phyloP scores from a whole-genome alignment of 2,329 filamentous ascomycete species.

The Periconia sp. region DNA sequence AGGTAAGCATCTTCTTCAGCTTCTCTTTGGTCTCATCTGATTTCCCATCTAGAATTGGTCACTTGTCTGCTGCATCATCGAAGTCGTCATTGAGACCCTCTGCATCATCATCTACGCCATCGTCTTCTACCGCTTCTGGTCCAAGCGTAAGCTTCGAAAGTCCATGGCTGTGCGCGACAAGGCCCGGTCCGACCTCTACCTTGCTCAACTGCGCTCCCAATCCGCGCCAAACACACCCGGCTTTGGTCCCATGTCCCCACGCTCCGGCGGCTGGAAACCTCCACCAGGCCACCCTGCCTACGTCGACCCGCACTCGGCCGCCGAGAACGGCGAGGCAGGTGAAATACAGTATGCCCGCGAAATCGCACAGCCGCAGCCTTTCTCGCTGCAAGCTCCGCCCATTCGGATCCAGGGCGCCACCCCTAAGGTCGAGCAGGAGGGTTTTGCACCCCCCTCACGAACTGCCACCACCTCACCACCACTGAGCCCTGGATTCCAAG shows the following conservation, averaged over 20 bases:
- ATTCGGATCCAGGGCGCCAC: slow-evolving; percentile 78
- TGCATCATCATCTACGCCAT: slow-evolving; percentile 92
- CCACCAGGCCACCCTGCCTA: slow-evolving; percentile 51
- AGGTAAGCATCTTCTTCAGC: slow-evolving; percentile 57
- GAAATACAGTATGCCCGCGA: slow-evolving; percentile 48
- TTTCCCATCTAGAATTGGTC: slow-evolving; percentile 76
- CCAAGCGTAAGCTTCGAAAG: slow-evolving; percentile 92
- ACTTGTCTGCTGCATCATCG: slow-evolving; percentile 95
- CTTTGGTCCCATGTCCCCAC: slow-evolving; percentile 71
- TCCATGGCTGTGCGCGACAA: slow-evolving; percentile 96
- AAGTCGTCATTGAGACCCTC: slow-evolving; percentile 89
- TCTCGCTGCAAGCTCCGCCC: slow-evolving; percentile 87
- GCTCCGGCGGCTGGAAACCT: slow-evolving; percentile 58
- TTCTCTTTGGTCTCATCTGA: too few relatives aligned
- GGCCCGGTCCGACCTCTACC: slow-evolving; percentile 92
- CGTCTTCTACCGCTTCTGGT: slow-evolving; percentile 97
- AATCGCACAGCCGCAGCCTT: slow-evolving; percentile 63
- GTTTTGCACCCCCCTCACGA: slow-evolving; percentile 59
- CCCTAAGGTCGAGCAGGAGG: slow-evolving; percentile 68
- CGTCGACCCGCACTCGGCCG: slow-evolving; percentile 54
- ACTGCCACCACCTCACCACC: slow-evolving; percentile 48
- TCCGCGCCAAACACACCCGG: slow-evolving; percentile 95
- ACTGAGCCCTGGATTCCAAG: slow-evolving; percentile 45
- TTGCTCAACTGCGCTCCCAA: slow-evolving; percentile 71
- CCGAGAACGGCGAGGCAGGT: slow-evolving; percentile 58